Evolutionary conservation across 2,329 filamentous ascomycete species (phyloP), one percentile per base, ranked within the genome.

Genomic region (Venturiaceae sp.): DNA sequence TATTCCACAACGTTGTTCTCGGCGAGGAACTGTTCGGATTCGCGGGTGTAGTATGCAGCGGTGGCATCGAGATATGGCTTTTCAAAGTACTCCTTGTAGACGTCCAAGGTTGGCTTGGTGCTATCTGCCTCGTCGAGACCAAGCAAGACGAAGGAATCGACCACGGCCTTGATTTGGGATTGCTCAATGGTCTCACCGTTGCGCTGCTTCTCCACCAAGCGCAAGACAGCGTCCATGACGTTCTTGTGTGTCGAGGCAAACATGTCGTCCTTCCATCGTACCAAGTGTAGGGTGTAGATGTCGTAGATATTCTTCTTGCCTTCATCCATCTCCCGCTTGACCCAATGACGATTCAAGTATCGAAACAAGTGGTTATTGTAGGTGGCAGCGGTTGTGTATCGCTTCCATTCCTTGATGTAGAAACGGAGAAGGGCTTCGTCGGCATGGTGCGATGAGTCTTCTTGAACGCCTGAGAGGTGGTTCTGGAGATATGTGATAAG

Each of bases 1-100:
- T 97, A 99, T 69, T 99, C 94, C 34, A 99, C 92, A 3, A 99
- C 91, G 63, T 88, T 95, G 71, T 99, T 99, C 72, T 97, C 92
- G 11, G 91, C 89, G 34, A 99, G 84, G 69, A 99, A 99, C 63
- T 91, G 87, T 66, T 90, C 90, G 21, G 94, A 97, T 72, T 99
- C 95, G 50, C 87, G 85, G 65, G 90, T 81, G 72, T 99, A 99
- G 75, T 96, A 99, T 32, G 80, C 76, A 65, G 83, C 84, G 9
- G 94, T 99, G 3, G 91, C 90, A 5, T 81, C 80, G 56, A 99
- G 81, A 80, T 96, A 99, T 0, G 95, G 94, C 66, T 83, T 84
- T 75, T 99, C 92, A 69, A 99, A 99, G 75, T 91, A 88, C 71
- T 81, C 86, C 65, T 92, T 84, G 76, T 99, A 99, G 26, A 96